Evolutionary conservation across 208 protist genomes (phyloP).

Genomic region (Crithidia fasciculata): DNA sequence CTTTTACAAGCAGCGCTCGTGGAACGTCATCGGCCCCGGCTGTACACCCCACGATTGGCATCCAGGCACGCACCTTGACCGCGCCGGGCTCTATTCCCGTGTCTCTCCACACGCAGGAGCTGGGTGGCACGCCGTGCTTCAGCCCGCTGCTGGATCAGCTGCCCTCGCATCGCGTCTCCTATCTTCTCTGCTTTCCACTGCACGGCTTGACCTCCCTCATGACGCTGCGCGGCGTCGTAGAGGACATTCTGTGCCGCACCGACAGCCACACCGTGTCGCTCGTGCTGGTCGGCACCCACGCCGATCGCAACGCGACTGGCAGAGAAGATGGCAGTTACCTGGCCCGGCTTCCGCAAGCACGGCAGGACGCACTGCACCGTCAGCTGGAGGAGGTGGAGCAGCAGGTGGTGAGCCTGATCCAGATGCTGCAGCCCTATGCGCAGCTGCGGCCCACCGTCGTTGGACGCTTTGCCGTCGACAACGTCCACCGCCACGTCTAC

Average conservation of each 20-base stretch:
- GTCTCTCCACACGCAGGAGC: slow-evolving; percentile 62
- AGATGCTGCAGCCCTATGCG: slow-evolving; percentile 61
- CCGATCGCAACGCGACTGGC: slow-evolving; percentile 22
- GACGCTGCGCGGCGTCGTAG: slow-evolving; percentile 51
- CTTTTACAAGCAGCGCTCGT: slow-evolving; percentile 34
- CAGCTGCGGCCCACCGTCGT: slow-evolving; percentile 72
- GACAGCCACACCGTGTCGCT: slow-evolving; percentile 52
- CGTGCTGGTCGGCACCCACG: slow-evolving; percentile 48
- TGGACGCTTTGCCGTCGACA: slow-evolving; percentile 75
- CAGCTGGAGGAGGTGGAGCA: slow-evolving; percentile 61
- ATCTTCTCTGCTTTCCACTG: slow-evolving; percentile 80
- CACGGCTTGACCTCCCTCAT: slow-evolving; percentile 39
- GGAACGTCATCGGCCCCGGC: neutral
- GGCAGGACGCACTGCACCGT: slow-evolving; percentile 30
- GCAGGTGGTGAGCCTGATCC: slow-evolving; percentile 70
- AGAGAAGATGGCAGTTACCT: slow-evolving; percentile 17
- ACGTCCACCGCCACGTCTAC: slow-evolving; percentile 55
- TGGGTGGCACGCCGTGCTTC: slow-evolving; percentile 74
- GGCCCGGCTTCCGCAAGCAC: slow-evolving; percentile 7
- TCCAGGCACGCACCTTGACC: slow-evolving; percentile 25
- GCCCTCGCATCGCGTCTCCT: slow-evolving; percentile 69
- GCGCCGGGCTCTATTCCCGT: slow-evolving; percentile 27
- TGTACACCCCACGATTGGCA: slow-evolving; percentile 36
- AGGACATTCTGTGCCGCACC: slow-evolving; percentile 75
- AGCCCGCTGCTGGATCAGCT: slow-evolving; percentile 64